These are phyloP conservation scores for Aspergillus saccharolyticus DNA, from an alignment of 495 filamentous ascomycete genomes.

Conservation along the genomic window DNA sequence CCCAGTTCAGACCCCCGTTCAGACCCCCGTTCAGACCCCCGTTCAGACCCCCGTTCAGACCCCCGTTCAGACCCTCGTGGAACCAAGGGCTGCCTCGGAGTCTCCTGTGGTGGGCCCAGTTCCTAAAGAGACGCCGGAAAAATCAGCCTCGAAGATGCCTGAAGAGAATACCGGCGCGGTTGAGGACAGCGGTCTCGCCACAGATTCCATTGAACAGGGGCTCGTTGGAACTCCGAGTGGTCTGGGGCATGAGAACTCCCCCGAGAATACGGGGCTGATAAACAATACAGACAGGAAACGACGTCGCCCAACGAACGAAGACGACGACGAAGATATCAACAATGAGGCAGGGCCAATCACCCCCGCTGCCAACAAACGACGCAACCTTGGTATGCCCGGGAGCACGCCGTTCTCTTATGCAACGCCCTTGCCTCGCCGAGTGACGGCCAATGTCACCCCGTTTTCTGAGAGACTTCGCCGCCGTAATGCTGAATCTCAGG, in stretches of 20 bases:
- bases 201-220: no score
- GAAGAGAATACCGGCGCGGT: neutral
- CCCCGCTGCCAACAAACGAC: constrained; percentile 18
- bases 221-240: neutral
- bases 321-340: constrained; percentile 3
- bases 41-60: neutral
- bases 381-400: constrained; percentile 21
- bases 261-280: constrained; percentile 12
- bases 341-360: neutral
- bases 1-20: no score
- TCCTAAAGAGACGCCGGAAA: constrained; percentile 13
- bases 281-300: constrained; percentile 18
- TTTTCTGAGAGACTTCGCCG: constrained; percentile 29
- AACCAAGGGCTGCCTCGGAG: neutral
- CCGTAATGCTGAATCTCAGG: constrained; percentile 24
- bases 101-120: constrained; percentile 1
- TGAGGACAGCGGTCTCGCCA: no score
- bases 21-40: neutral
- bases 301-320: constrained; percentile 9
- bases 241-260: neutral
- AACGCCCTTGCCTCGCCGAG: constrained; percentile 15
- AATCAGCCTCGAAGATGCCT: constrained; percentile 14
- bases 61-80: neutral
- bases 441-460: constrained; percentile 17
- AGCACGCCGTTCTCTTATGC: constrained; percentile 17